Conservation (phyloP, 1,284 basidiomycete species). For the Athelia psychrophila region DNA sequence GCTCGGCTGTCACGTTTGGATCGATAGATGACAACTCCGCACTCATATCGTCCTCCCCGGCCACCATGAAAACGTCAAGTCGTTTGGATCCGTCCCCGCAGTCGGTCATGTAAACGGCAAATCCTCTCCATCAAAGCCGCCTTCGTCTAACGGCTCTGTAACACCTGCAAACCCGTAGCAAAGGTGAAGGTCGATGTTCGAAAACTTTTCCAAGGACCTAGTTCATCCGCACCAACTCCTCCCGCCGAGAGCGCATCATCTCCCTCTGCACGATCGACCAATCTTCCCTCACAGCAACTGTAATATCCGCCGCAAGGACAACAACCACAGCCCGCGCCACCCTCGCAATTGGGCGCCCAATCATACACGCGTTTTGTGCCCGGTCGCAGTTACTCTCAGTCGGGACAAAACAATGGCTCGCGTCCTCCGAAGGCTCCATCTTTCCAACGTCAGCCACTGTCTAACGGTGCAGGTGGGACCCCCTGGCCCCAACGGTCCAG, state of each 20-base stretch:
- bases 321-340: too few species aligned
- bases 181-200: constrained; percentile 54
- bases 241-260: constrained; percentile 33
- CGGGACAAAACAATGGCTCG: too few species aligned
- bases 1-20: constrained; percentile 74
- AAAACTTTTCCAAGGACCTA: constrained; percentile 31
- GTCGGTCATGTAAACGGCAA: constrained; percentile 57
- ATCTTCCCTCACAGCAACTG: constrained; percentile 38
- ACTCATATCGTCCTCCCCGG: constrained; percentile 69
- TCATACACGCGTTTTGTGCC: too few species aligned
- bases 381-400: too few species aligned
- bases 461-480: constrained; percentile 17
- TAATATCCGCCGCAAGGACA: too few species aligned
- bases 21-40: constrained; percentile 75
- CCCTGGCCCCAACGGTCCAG: neutral
- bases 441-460: too few species aligned
- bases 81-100: constrained; percentile 67
- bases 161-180: constrained; percentile 33
- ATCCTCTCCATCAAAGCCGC: constrained; percentile 33
- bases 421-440: too few species aligned
- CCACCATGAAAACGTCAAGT: constrained; percentile 63
- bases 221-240: constrained; percentile 13
- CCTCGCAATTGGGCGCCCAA: too few species aligned
- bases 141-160: constrained; percentile 24
- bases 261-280: constrained; percentile 40